phyloP scores from a whole-genome alignment of 129 eudicot species.

The Apium graveolens region DNA sequence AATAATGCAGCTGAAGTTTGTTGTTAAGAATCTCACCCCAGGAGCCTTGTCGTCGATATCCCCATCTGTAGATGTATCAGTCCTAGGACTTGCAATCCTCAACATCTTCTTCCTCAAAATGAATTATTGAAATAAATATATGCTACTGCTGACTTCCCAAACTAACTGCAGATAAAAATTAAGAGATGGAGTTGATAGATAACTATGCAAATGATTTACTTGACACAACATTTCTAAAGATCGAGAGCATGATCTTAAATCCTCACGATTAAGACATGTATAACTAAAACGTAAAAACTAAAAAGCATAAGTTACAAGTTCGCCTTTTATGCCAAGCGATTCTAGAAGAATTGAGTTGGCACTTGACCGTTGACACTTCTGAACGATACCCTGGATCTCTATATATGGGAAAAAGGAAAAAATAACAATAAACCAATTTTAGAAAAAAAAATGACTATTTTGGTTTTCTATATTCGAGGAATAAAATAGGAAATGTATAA shows the following conservation, averaged over 20 bases:
- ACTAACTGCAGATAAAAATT: neutral
- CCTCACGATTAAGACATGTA: neutral
- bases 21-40: constrained; percentile 20
- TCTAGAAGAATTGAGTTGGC: neutral
- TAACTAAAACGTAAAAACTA: neutral
- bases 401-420: neutral
- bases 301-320: neutral
- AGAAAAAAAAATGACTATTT: neutral
- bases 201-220: neutral
- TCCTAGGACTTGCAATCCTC: constrained; percentile 40
- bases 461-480: neutral
- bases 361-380: neutral
- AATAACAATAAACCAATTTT: neutral
- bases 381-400: neutral
- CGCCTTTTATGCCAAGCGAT: neutral
- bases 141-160: neutral
- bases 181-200: neutral
- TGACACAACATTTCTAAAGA: neutral
- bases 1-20: neutral
- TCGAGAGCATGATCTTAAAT: neutral
- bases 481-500: neutral
- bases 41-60: constrained; percentile 34
- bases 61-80: constrained; percentile 46
- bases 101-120: neutral
- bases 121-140: neutral